A percentile compares a stretch with the other conserved stretches of the same genome.
Conservation (phyloP, 2,329 filamentous ascomycete genomes). For the Ascochyta lentis region DNA sequence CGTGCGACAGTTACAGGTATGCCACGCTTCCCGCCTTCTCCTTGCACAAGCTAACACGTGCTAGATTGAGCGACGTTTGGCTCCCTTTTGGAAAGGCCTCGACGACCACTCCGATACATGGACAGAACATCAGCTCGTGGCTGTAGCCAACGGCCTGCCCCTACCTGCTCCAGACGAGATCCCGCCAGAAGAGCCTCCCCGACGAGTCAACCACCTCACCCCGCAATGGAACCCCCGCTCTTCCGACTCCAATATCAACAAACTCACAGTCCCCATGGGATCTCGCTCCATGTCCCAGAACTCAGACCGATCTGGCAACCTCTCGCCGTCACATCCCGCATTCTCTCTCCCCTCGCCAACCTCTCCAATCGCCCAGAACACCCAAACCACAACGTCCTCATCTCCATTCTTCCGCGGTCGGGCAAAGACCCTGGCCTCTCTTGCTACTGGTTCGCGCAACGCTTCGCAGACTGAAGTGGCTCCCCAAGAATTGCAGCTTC, state of each 20-base stretch:
- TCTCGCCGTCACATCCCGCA: constrained; percentile 67
- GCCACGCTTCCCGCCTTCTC: constrained; percentile 29
- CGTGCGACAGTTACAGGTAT: constrained; percentile 89
- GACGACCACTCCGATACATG: constrained; percentile 88
- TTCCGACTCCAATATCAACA: constrained; percentile 69
- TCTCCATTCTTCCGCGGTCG: constrained; percentile 75
- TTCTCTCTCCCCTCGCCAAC: constrained; percentile 67
- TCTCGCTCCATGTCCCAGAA: constrained; percentile 78
- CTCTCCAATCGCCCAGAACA: constrained; percentile 59
- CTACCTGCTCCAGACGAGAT: constrained; percentile 85
- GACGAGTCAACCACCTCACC: constrained; percentile 47
- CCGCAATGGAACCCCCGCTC: constrained; percentile 53
- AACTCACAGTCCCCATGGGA: constrained; percentile 79
- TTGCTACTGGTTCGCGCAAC: constrained; percentile 78
- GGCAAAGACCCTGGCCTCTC: constrained; percentile 86
- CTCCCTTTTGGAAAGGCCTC: constrained; percentile 94
- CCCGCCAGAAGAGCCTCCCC: constrained; percentile 70
- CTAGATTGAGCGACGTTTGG: constrained; percentile 91
- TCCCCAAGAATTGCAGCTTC: constrained; percentile 79
- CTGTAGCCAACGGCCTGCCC: constrained; percentile 81
- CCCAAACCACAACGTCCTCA: constrained; percentile 44
- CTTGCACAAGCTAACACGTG: constrained; percentile 11
- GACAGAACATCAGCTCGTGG: constrained; percentile 95
- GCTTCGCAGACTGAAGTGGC: constrained; percentile 73
- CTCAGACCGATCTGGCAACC: constrained; percentile 70